These are phyloP conservation scores for Aphanomyces cochlioides DNA, from an alignment of 352 stramenopile species.

Conservation along the genomic window DNA sequence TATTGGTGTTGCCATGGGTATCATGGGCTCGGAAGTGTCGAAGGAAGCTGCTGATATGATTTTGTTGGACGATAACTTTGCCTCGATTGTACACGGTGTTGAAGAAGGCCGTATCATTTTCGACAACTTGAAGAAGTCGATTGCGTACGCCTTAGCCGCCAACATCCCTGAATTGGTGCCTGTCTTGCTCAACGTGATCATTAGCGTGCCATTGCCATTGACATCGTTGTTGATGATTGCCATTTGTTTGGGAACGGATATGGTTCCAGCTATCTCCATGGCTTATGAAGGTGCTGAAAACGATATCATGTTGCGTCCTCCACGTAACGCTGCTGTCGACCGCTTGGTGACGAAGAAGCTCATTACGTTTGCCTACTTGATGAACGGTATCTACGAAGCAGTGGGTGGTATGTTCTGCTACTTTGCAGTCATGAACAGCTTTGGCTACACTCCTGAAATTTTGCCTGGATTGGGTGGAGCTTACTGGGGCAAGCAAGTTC, in stretches of 20 bases:
- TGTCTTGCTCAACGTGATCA: conserved; percentile 52
- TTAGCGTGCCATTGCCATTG: conserved; percentile 63
- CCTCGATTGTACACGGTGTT: conserved; percentile 79
- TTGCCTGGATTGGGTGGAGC: conserved; percentile 76
- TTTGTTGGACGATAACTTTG: conserved; percentile 91
- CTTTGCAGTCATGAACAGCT: conserved; percentile 61
- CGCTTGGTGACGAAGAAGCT: conserved; percentile 64
- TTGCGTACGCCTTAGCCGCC: conserved; percentile 73
- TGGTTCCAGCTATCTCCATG: conserved; percentile 78
- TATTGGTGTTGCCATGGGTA: conserved; percentile 94
- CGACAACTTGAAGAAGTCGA: conserved; percentile 86
- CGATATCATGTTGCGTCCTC: conserved; percentile 57
- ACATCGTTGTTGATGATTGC: conserved; percentile 67
- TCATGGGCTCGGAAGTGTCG: conserved; percentile 88
- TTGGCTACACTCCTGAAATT: conserved; percentile 58
- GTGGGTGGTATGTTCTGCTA: conserved; percentile 60
- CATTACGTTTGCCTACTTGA: conserved; percentile 61
- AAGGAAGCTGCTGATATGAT: conserved; percentile 87
- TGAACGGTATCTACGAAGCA: conserved; percentile 72
- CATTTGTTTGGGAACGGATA: conserved; percentile 76
- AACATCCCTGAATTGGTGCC: conserved; percentile 66
- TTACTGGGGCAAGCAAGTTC: conserved; percentile 84
- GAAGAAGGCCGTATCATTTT: conserved; percentile 56
- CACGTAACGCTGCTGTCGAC: conserved; percentile 63
- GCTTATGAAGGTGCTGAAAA: conserved; percentile 59